A percentile compares a stretch with the other conserved stretches of the same genome.
phyloP scores from a whole-genome alignment of 2,329 filamentous ascomycete species.

The Fusarium sp. region DNA sequence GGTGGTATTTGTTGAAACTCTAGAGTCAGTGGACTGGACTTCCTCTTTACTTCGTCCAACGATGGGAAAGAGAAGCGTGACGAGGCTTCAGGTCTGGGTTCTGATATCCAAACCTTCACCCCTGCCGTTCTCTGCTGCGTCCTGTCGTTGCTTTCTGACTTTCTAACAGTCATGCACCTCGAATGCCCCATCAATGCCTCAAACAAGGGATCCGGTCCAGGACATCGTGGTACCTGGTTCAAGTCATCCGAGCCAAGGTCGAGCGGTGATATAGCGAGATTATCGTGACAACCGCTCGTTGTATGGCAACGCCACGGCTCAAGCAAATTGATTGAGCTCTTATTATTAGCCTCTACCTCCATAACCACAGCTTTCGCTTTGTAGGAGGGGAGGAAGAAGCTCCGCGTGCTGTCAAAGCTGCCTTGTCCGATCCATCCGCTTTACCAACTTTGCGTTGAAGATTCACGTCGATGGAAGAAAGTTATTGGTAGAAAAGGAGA shows the following conservation, averaged over 20 bases:
- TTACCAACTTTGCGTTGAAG: constrained; percentile 10
- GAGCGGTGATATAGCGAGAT: constrained; percentile 35
- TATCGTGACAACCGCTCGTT: constrained; percentile 38
- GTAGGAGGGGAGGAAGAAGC: constrained; percentile 32
- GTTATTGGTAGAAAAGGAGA: neutral
- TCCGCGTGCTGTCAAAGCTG: constrained; percentile 39
- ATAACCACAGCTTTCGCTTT: constrained; percentile 43
- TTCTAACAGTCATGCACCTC: neutral
- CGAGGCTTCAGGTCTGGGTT: neutral
- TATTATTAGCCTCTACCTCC: constrained; percentile 43
- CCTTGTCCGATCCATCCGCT: constrained; percentile 40
- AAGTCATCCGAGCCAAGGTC: constrained; percentile 31
- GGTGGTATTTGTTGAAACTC: neutral
- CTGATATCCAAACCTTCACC: neutral
- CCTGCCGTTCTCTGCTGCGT: neutral
- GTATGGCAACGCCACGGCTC: constrained; percentile 41
- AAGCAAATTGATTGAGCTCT: constrained; percentile 41
- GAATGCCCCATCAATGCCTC: constrained; percentile 36
- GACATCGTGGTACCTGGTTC: constrained; percentile 40
- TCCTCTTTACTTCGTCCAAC: constrained; percentile 4
- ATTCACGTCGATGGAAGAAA: constrained; percentile 3
- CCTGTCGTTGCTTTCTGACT: neutral
- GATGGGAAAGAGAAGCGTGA: constrained; percentile 32
- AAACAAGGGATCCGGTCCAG: constrained; percentile 37
- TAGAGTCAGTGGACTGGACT: constrained; percentile 25